Base-by-base conservation (phyloP, 208 protist species). In the Herpetomonas tarakana region DNA sequence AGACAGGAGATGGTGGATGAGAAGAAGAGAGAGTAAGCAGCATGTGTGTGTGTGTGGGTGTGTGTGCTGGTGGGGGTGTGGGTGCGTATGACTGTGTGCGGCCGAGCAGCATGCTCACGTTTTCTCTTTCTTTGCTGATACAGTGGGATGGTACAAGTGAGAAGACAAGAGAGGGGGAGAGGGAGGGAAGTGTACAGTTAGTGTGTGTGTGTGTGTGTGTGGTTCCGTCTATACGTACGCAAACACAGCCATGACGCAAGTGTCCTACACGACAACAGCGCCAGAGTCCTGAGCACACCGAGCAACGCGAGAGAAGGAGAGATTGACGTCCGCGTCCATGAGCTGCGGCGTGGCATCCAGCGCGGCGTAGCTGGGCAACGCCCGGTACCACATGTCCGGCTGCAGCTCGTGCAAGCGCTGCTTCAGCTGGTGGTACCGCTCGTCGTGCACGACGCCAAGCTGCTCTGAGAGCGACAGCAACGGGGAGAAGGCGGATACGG, bases 371-470 rank as follows among this genome's bases (percentile, higher is more conserved):
- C 28, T 50, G 24, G 68, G 74, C 68, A 70, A 35, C 2, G 58
- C 51, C 26, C 68, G 63, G 22, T 49, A 52, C 58, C 58, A 80
- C 63, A 80, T 49, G 47, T 80, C 74, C 4, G 74, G 74, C 3
- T 58, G 51, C 22, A 75, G 38, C 51, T 41, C n/a, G 25, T 76
- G 68, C 45, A 80, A 57, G 11, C 59, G 52, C 3, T 31, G 27
- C 14, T 28, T 31, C 44, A 74, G 68, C 19, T 55, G 64, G 14
- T 39, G n/a, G 35, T 67, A 71, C 55, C 64, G 64, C 39, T 59
- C 26, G n/a, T 54, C 51, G 30, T 76, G 69, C 0, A 58, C 58
- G n/a, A 29, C 22, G n/a, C 39, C 70, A 22, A 68, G 70, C 39
- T 46, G 58, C 9, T 58, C 38, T 12, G 59, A 54, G 16, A 28